phyloP scores from a whole-genome alignment of 1,139 yeast genomes.

The Sugiyamaella paludigena region DNA sequence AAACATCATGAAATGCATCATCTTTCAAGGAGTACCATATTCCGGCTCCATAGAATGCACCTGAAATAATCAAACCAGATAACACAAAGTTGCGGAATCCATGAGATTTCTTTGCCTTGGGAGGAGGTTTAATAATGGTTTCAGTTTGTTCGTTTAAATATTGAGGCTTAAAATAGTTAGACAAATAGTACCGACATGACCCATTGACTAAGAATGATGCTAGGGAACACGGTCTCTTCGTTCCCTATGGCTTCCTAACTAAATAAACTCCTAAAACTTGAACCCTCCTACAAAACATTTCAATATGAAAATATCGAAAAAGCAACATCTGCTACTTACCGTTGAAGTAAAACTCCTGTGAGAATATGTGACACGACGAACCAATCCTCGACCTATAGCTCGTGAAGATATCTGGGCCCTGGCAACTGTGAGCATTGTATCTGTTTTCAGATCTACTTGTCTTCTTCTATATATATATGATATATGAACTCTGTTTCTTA shows the following conservation, averaged over 20 bases:
- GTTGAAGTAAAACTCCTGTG: conserved; percentile 1
- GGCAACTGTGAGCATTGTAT: conserved; percentile 5
- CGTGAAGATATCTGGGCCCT: conserved; percentile 4
- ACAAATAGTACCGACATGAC: no score
- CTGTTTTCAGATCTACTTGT: neutral
- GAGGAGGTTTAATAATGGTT: neutral
- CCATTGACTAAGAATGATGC: no score
- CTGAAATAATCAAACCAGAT: conserved; percentile 28
- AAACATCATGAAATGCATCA: conserved; percentile 44
- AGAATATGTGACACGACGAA: neutral
- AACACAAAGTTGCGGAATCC: conserved; percentile 36
- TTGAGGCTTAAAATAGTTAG: no score
- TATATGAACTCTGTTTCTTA: no score
- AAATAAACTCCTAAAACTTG: no score
- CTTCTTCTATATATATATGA: no score
- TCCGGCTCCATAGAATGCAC: conserved; percentile 39
- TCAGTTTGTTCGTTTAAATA: no score
- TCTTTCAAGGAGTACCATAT: conserved; percentile 39
- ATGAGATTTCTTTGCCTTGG: conserved; percentile 25
- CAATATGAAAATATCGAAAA: no score
- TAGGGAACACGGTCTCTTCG: no score
- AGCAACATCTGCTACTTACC: neutral
- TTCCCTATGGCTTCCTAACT: no score
- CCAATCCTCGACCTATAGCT: conserved; percentile 1
- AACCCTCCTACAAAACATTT: no score